Evolutionary conservation across 75 land plant genomes (phyloP), one percentile per base, ranked within the genome.

Genomic region (Chamaecyparis obtusa): DNA sequence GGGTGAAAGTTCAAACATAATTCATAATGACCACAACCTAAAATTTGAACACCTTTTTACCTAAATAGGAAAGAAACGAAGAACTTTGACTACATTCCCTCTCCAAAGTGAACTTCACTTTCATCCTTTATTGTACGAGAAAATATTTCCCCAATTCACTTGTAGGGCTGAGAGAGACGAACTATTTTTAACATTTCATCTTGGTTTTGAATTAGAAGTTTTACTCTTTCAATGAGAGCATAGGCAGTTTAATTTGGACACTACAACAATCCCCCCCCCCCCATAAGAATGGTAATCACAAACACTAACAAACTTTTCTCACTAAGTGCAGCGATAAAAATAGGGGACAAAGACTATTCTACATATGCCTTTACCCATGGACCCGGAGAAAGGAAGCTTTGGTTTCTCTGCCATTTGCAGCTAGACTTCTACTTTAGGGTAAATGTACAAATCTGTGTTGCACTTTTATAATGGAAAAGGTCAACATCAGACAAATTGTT

Each of bases 201-300:
- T 86, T 92, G 94, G 87, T 92, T 93, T 86, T 93, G 94, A 37
- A 93, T 92, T 89, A 92, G 87, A 3, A 93, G 92, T 89, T 93
- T 93, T 14, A 93, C 90, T 43, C 94, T 90, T 87, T 90, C 93
- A 86, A 93, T 91, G 43, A 93, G 94, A 87, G 93, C 92, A 48
- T 89, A 92, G 1, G 90, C 94, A 19, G 93, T 93, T n/a, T n/a
- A n/a, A n/a, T 84, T 93, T 93, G 4, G 90, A 90, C 27, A 90
- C 90, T 0, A 93, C 94, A 57, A 90, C 94, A 16, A 92, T n/a
- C n/a, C 90, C 15, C 92, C 94, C 19, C 93, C 94, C 27, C 94
- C 94, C 92, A 93, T 93, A 33, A 92, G 84, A 75, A 93, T 92
- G 79, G 88, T 92, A 16, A 89, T 83, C 36, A 88, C 57, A 83